Base-by-base conservation (phyloP, 306 rosid species). In the Phaseolus lunatus region DNA sequence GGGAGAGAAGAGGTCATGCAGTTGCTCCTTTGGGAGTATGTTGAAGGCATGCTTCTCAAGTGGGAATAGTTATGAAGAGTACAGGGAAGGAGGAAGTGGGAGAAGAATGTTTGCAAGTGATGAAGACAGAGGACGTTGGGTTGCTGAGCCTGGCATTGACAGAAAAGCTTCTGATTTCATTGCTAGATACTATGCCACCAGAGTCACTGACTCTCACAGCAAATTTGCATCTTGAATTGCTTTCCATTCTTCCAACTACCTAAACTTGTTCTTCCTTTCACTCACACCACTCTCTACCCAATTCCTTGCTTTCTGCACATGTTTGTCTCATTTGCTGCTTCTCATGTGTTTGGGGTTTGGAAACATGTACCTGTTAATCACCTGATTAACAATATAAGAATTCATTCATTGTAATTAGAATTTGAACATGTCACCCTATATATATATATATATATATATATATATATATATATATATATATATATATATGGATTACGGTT, bases 141-240 rank as follows among this genome's bases (percentile, higher is more conserved):
- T 87, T 27, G 93, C 87, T 1, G 97, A 92, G 75, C 96, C 97
- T 31, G 93, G 92, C 15, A 92, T 92, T 61, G 97, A 92, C 66
- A 85, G 83, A 31, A 90, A 83, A 76, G 97, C 97, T 9, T 52
- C 92, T 35, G 96, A 74, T 48, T 90, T 90, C 87, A 92, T 92
- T 72, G 88, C 89, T 29, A 87, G 75, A 61, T 88, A 90, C 82
- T 84, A 92, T 43, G 96, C 84, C 13, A 50, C 84, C 8, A 82
- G 85, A 18, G 84, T 88, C 67, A 68, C 91, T 0, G 85, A 85
- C n/a, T 76, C 89, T 6, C 72, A 85, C 2, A 27, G 24, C 68
- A 85, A 84, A 67, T 66, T 76, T 65, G 78, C 91, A 26, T 75
- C 85, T 64, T 78, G 18, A 50, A 50, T 6, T 37, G 11, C 11